Evolutionary conservation across 345 rosid genomes (phyloP).

Genomic region (Gossypium ekmanianum): DNA sequence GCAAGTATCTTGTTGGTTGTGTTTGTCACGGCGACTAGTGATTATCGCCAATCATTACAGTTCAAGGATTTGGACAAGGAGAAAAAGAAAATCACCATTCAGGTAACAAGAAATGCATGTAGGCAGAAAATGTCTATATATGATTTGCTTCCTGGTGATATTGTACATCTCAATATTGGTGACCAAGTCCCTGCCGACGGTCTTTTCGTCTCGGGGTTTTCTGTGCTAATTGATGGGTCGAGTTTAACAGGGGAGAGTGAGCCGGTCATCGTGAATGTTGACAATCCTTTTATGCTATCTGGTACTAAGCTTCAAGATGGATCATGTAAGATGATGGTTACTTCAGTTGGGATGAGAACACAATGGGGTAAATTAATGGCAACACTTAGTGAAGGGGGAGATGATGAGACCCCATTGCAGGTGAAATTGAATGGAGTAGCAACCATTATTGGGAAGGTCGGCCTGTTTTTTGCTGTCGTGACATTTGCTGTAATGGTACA

Average conservation of each 20-base stretch:
- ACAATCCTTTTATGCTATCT: conserved; percentile 78
- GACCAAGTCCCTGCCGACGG: conserved; percentile 98
- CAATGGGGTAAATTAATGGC: conserved; percentile 97
- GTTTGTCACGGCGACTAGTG: conserved; percentile 81
- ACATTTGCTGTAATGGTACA: conserved; percentile 82
- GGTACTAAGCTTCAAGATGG: conserved; percentile 95
- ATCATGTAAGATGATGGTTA: conserved; percentile 80
- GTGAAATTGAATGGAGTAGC: conserved; percentile 93
- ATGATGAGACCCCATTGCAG: conserved; percentile 92
- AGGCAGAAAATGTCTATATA: conserved; percentile 87
- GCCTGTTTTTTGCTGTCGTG: conserved; percentile 76
- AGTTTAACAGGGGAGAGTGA: conserved; percentile 95
- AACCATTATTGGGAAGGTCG: conserved; percentile 79
- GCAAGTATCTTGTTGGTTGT: conserved; percentile 85
- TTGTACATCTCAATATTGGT: conserved; percentile 83
- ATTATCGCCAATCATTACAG: conserved; percentile 88
- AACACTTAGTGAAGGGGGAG: conserved; percentile 93
- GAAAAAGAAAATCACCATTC: conserved; percentile 79
- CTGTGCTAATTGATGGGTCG: conserved; percentile 76
- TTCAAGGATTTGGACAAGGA: conserved; percentile 85
- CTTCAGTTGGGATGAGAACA: conserved; percentile 96
- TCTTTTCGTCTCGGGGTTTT: conserved; percentile 79
- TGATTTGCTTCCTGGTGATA: conserved; percentile 83
- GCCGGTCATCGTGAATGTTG: conserved; percentile 58
- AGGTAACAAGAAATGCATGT: conserved; percentile 75